phyloP scores from a whole-genome alignment of 805 yeast genomes.

The Ogataea minuta region DNA sequence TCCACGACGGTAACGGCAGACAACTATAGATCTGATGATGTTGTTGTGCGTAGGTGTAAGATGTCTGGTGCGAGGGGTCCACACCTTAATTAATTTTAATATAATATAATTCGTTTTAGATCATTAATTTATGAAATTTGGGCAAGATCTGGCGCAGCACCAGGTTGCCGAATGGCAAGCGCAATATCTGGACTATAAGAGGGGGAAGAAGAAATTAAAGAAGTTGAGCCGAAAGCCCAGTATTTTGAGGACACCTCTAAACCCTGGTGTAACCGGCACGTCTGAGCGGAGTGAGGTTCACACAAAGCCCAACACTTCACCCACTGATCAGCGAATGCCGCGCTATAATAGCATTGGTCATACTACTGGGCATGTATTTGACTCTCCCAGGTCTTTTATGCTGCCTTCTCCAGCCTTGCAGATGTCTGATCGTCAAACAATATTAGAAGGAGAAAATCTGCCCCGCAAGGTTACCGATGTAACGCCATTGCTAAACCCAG shows the following conservation, averaged over 20 bases:
- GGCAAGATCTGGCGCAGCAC: conserved; percentile 62
- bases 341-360: background rate
- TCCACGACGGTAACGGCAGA: conserved; percentile 21
- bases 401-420: conserved; percentile 30
- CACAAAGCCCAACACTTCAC: background rate
- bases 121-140: conserved; percentile 62
- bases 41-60: conserved; percentile 5
- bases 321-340: background rate
- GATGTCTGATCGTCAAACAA: conserved; percentile 5
- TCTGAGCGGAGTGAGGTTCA: no score
- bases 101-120: conserved; percentile 1
- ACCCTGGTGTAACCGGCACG: no score
- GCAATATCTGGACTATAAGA: conserved; percentile 70
- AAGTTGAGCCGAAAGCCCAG: conserved; percentile 25
- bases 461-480: conserved; percentile 5
- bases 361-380: background rate
- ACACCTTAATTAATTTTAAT: background rate
- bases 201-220: conserved; percentile 40
- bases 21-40: conserved; percentile 6
- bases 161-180: conserved; percentile 87
- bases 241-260: conserved; percentile 3
- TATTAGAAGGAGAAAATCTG: background rate
- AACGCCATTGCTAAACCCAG: conserved; percentile 6
- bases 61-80: background rate
- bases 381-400: conserved; percentile 20